phyloP scores from a whole-genome alignment of 805 yeast species.

The Saccharomycopsis malanga region DNA sequence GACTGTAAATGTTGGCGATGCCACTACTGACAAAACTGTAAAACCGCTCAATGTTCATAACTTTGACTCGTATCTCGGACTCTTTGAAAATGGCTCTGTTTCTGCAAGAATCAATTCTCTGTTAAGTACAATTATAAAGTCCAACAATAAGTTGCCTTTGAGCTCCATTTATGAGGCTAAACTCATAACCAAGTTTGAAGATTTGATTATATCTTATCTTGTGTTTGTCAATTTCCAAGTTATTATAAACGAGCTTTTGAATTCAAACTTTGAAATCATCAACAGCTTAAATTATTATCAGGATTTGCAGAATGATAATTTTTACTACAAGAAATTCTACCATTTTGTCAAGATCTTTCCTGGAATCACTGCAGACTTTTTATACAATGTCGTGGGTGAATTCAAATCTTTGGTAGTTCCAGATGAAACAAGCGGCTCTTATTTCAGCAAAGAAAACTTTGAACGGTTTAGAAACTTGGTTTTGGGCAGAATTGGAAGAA shows the following conservation, averaged over 20 bases:
- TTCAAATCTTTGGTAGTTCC: not conserved
- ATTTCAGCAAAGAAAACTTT: conserved; percentile 7
- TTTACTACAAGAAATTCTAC: conserved; percentile 9
- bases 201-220: conserved; percentile 29
- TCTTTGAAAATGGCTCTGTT: conserved; percentile 13
- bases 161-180: conserved; percentile 17
- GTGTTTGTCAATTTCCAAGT: conserved; percentile 31
- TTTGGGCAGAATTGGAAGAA: not conserved
- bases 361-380: conserved; percentile 18
- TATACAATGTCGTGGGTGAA: conserved; percentile 2
- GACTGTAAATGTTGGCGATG: not conserved
- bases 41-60: not conserved
- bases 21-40: not conserved
- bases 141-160: not conserved
- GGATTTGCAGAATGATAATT: conserved; percentile 23
- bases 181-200: conserved; percentile 23
- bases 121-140: not conserved
- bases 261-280: conserved; percentile 36
- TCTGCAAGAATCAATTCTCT: conserved; percentile 1
- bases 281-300: conserved; percentile 45
- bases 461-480: not conserved
- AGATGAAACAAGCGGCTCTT: conserved; percentile 11
- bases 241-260: conserved; percentile 31
- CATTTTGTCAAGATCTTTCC: conserved; percentile 35
- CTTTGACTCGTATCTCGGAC: not conserved